Percentiles rank a stretch among this genome's conserved stretches.
Conservation (phyloP, 495 filamentous ascomycete species). For the Podospora comata region DNA sequence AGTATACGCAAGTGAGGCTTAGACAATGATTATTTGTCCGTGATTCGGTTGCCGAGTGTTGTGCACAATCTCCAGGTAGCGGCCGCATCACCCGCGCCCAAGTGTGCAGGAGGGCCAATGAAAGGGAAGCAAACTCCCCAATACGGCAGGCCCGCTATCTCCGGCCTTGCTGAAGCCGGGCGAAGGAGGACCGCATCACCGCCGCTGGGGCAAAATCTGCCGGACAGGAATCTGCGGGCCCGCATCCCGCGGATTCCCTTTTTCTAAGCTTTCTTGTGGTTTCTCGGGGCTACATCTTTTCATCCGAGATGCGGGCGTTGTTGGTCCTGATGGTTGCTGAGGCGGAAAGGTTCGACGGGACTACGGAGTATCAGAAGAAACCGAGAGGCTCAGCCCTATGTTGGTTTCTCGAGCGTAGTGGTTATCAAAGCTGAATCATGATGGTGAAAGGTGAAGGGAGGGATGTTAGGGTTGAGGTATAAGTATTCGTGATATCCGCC, state of each 20-base stretch:
- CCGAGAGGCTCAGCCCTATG: no score
- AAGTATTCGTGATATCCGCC: no score
- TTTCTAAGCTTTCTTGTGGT: no score
- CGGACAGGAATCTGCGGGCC: neutral
- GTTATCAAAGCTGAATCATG: no score
- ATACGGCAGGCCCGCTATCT: neutral
- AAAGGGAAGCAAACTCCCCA: neutral
- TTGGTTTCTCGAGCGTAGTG: no score
- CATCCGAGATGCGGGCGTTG: neutral
- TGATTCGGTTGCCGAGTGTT: neutral
- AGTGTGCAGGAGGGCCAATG: neutral
- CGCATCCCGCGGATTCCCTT: neutral
- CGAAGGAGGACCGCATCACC: neutral
- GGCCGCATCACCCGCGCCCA: neutral
- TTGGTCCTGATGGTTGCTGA: neutral
- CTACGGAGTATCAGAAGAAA: no score
- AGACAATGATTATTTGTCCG: neutral
- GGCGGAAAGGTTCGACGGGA: no score
- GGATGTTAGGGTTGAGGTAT: no score
- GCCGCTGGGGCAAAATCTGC: neutral
- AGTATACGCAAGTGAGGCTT: neutral
- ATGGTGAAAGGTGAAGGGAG: no score
- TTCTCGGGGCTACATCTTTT: neutral
- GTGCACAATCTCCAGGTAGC: neutral
- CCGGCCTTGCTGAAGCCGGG: neutral